These are phyloP conservation scores for Mycena albidolilacea DNA, from an alignment of 768 basidiomycete genomes.

Conservation along the genomic window DNA sequence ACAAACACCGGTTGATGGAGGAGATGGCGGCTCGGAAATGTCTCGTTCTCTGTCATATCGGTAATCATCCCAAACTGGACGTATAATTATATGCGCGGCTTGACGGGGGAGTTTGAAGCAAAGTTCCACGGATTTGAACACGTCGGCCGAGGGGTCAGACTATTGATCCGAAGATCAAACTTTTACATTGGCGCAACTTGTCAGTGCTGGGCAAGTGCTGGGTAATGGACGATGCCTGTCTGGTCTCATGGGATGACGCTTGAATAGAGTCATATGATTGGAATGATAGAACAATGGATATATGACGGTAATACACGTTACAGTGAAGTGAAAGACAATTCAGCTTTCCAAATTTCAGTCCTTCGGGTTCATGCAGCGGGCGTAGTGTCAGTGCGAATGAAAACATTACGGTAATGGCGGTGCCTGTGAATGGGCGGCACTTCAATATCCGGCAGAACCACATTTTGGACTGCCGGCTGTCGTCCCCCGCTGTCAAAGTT, in stretches of 20 bases:
- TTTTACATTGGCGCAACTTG: too few species aligned
- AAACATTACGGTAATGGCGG: slow-evolving; percentile 21
- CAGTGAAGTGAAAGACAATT: background rate
- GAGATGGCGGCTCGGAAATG: background rate
- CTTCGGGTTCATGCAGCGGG: background rate
- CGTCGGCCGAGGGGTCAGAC: too few species aligned
- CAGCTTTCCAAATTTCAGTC: background rate
- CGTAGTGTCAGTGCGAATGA: slow-evolving; percentile 1
- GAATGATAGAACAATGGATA: too few species aligned
- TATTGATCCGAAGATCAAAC: too few species aligned
- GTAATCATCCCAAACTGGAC: background rate
- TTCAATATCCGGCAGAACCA: slow-evolving; percentile 6
- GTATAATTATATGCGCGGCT: too few species aligned
- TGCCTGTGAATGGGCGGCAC: slow-evolving; percentile 22
- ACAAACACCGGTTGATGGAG: background rate
- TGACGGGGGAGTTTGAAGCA: too few species aligned
- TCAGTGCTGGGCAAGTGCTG: too few species aligned
- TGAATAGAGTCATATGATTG: too few species aligned
- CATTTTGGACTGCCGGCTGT: slow-evolving; percentile 6
- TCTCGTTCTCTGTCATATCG: background rate
- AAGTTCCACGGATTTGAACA: too few species aligned
- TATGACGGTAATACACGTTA: background rate
- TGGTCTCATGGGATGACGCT: too few species aligned
- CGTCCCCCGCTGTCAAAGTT: background rate
- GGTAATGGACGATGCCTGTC: too few species aligned